These are phyloP conservation scores for Rhododendron vialii DNA, from an alignment of 148 eudicot species.

Conservation along the genomic window DNA sequence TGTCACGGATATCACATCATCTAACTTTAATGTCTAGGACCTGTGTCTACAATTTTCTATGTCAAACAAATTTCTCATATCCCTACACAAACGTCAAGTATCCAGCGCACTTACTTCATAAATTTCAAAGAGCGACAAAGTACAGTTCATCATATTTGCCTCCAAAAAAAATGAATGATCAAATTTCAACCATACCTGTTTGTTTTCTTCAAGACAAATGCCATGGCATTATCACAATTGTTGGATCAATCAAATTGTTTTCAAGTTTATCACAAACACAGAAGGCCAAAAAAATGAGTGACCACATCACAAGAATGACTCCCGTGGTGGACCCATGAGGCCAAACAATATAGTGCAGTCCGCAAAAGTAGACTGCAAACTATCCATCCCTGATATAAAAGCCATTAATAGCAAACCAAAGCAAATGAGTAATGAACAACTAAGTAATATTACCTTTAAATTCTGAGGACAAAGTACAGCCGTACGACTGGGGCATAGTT, in stretches of 20 bases:
- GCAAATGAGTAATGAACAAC: neutral
- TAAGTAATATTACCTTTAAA: conserved; percentile 45
- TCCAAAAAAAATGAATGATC: neutral
- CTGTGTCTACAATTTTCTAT: neutral
- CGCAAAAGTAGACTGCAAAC: neutral
- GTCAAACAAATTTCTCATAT: neutral
- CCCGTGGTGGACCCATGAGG: neutral
- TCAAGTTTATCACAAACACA: no score
- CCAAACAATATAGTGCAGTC: neutral
- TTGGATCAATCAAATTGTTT: no score
- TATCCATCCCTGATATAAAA: neutral
- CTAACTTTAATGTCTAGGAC: neutral
- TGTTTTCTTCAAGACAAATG: neutral
- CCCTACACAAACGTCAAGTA: neutral
- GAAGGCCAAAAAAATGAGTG: neutral
- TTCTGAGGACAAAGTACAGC: conserved; percentile 62
- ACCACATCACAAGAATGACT: neutral
- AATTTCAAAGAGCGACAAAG: neutral
- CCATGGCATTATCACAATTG: neutral
- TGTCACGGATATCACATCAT: neutral
- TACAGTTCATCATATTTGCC: neutral
- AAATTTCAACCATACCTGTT: neutral
- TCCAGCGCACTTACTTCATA: neutral
- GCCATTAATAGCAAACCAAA: neutral
- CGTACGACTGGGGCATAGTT: conserved; percentile 81